Evolutionary conservation across 345 rosid species (phyloP).

Genomic region (Orychophragmus violaceus): DNA sequence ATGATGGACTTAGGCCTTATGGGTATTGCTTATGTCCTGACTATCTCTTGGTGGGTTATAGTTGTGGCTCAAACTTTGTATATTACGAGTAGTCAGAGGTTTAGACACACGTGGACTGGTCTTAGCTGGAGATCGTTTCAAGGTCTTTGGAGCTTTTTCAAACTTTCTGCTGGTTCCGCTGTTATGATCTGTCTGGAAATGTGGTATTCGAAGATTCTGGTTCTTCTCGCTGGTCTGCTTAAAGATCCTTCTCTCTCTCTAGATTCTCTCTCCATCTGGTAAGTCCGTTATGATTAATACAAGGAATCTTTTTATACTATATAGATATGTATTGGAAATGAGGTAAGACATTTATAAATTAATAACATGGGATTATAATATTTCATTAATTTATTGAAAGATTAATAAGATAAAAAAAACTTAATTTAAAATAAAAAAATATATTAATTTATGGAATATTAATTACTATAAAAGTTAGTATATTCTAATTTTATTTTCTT

Average conservation of each 20-base stretch:
- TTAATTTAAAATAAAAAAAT: no score
- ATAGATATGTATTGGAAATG: no score
- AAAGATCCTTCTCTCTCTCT: slow-evolving; percentile 54
- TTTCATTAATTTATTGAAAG: no score
- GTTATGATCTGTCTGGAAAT: slow-evolving; percentile 85
- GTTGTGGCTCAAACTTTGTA: slow-evolving; percentile 54
- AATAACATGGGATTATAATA: no score
- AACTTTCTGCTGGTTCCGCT: slow-evolving; percentile 66
- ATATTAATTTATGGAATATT: no score
- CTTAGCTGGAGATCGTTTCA: slow-evolving; percentile 45
- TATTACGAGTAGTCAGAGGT: slow-evolving; percentile 36
- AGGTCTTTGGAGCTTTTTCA: slow-evolving; percentile 60
- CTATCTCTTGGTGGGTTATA: slow-evolving; percentile 80
- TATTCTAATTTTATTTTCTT: neutral
- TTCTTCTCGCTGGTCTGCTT: slow-evolving; percentile 71
- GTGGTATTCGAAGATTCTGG: slow-evolving; percentile 72
- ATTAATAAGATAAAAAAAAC: no score
- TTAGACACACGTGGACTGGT: slow-evolving; percentile 64
- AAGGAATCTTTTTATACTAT: no score
- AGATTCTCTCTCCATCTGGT: slow-evolving; percentile 76
- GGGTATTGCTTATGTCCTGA: slow-evolving; percentile 59
- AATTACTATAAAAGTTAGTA: no score
- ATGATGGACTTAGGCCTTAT: slow-evolving; percentile 38
- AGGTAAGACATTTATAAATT: no score
- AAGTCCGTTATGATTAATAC: neutral